phyloP scores from a whole-genome alignment of 345 rosid species.

The Populus euphratica region DNA sequence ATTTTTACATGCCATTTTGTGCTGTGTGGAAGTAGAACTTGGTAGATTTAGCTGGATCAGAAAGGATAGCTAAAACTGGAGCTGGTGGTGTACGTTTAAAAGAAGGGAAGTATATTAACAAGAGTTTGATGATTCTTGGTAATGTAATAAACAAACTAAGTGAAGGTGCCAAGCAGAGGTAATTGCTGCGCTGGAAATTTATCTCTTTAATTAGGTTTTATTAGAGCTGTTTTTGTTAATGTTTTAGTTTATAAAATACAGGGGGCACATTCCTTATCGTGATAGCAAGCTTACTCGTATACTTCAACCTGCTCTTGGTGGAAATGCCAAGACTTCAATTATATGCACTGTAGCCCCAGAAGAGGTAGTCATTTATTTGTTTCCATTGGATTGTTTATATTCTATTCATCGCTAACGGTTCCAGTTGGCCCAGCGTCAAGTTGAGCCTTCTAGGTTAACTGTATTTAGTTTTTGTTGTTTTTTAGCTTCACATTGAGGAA shows the following conservation, averaged over 20 bases:
- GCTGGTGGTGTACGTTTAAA: slow-evolving; percentile 89
- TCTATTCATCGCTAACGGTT: not conserved
- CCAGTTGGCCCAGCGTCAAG: not conserved
- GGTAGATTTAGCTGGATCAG: slow-evolving; percentile 96
- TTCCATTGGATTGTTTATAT: not conserved
- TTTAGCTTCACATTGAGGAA: slow-evolving; percentile 88
- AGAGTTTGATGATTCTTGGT: slow-evolving; percentile 94
- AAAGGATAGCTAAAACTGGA: slow-evolving; percentile 87
- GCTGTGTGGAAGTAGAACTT: slow-evolving; percentile 52
- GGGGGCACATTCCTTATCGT: slow-evolving; percentile 95
- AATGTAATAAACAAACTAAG: slow-evolving; percentile 93
- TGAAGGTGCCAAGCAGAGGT: slow-evolving; percentile 78
- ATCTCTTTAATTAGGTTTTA: not conserved
- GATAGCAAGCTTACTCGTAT: slow-evolving; percentile 98
- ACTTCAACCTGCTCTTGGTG: slow-evolving; percentile 97
- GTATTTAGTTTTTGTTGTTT: not conserved
- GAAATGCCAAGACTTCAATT: slow-evolving; percentile 94
- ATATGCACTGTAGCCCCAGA: slow-evolving; percentile 97
- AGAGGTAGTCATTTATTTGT: slow-evolving; percentile 50
- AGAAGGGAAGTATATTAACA: slow-evolving; percentile 93
- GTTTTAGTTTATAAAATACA: slow-evolving; percentile 25
- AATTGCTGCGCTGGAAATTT: slow-evolving; percentile 12
- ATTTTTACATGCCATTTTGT: slow-evolving; percentile 5
- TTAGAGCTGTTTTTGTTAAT: slow-evolving; percentile 4
- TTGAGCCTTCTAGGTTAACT: slow-evolving; percentile 8